Evolutionary conservation across 208 protist genomes (phyloP), one percentile per base, ranked within the genome.

Genomic region (Leishmania braziliensis): DNA sequence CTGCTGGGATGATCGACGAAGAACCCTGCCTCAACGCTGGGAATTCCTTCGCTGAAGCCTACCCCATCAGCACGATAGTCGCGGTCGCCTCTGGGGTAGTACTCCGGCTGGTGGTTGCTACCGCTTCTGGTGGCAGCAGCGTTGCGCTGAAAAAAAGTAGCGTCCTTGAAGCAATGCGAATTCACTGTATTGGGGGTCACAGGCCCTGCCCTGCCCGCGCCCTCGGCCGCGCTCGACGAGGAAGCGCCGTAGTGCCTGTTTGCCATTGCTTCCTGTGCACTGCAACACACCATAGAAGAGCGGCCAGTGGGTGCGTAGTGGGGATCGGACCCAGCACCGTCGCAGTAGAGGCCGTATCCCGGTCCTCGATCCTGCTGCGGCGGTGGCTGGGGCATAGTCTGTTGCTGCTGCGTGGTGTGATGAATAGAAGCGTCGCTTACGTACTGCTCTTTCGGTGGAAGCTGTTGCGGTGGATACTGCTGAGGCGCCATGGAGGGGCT

Each of bases 91-190:
- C 46, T 78, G 29, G 53, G 39, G 63, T 36, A 53, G 72, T 14
- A 29, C n/a, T 12, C 79, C 62, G 23, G 16, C 80, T 72, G 68
- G 46, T 36, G 10, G 51, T 18, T 50, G 29, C 46, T 39, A 62
- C 16, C 23, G 72, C 33, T 36, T 9, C 9, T 63, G 56, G 18
- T 51, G 65, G 46, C 53, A 29, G 79, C 1, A 33, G 0, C 23
- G 39, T 51, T 9, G 51, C 62, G 60, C 43, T 77, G 74, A 3
- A 29, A n/a, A 39, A 53, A 29, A 50, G 70, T 58, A 36, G 51
- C 39, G 3, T 78, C 79, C 36, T 73, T 73, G 58, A 77, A 53
- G 63, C 79, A 75, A n/a, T 76, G 73, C 23, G 29, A 62, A 48
- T 53, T 48, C 18, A 8, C 54, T 50, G 51, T 23, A 16, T 66